Conservation (phyloP, 148 eudicot species). For the Chenopodium formosanum region DNA sequence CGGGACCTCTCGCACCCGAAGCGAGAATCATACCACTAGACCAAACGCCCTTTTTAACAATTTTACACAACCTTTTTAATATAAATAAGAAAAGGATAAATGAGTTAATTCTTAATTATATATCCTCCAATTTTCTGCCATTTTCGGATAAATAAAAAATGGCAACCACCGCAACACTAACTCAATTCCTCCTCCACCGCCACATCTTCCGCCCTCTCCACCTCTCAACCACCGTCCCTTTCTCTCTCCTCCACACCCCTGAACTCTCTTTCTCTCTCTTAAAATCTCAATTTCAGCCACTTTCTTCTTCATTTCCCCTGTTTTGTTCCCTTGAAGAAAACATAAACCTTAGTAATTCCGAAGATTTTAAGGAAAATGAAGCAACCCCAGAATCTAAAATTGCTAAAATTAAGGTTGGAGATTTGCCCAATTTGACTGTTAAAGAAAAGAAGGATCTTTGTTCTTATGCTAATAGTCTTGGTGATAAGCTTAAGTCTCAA, state of each 20-base stretch:
- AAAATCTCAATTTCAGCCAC: not conserved
- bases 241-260: conserved; percentile 23
- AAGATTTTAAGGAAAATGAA: conserved; percentile 1
- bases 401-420: not conserved
- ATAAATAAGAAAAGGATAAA: not conserved
- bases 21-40: conserved; percentile 52
- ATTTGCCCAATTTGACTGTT: conserved; percentile 53
- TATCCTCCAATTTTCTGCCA: not conserved
- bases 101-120: not conserved
- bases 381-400: not conserved
- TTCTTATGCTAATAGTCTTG: conserved; percentile 71
- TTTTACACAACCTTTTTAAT: fast-evolving
- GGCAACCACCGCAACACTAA: conserved; percentile 17
- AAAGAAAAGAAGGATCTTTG: conserved; percentile 87
- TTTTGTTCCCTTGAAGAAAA: conserved; percentile 14
- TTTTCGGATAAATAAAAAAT: conserved; percentile 16
- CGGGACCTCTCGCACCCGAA: conserved; percentile 52
- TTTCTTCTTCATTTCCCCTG: not conserved
- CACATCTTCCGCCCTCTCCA: conserved; percentile 25
- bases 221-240: conserved; percentile 8
- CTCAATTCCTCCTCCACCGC: conserved; percentile 24
- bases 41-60: conserved; percentile 33
- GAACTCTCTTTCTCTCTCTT: conserved; percentile 4
- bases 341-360: not conserved
- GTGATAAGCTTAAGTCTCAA: conserved; percentile 79